Conservation (phyloP, 1,284 basidiomycete species). For the Leccinum pachyderme region DNA sequence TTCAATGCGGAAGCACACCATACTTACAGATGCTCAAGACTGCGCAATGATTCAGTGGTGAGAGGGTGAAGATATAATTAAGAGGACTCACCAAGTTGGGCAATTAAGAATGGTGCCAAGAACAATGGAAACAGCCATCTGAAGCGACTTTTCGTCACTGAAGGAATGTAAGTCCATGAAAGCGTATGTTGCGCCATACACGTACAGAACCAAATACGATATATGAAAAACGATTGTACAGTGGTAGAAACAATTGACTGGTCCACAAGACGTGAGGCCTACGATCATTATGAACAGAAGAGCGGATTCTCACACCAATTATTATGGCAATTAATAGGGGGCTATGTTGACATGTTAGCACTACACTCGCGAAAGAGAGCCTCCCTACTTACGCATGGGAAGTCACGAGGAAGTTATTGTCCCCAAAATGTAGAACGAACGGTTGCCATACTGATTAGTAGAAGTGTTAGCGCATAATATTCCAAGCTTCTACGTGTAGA, state of each 20-base stretch:
- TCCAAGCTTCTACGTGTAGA: background rate
- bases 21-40: constrained; percentile 19
- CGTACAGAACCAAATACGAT: constrained; percentile 27
- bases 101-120: constrained; percentile 20
- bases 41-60: constrained; percentile 9
- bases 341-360: constrained; percentile 14
- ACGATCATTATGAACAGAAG: constrained; percentile 1
- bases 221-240: constrained; percentile 29
- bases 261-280: constrained; percentile 12
- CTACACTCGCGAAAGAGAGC: background rate
- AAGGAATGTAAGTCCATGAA: constrained; percentile 1
- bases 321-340: constrained; percentile 23
- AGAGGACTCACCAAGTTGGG: constrained; percentile 16
- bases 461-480: constrained; percentile 5
- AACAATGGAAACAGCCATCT: constrained; percentile 20
- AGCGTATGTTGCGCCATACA: background rate
- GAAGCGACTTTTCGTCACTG: constrained; percentile 16
- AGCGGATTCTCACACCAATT: constrained; percentile 20
- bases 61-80: background rate
- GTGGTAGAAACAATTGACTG: constrained; percentile 21
- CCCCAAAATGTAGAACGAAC: constrained; percentile 25
- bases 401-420: constrained; percentile 12
- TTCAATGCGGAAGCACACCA: background rate
- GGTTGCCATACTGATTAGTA: constrained; percentile 21
- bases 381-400: constrained; percentile 22